These are phyloP conservation scores for Fusarium algeriense DNA, from an alignment of 2,329 filamentous ascomycete species.

Conservation along the genomic window DNA sequence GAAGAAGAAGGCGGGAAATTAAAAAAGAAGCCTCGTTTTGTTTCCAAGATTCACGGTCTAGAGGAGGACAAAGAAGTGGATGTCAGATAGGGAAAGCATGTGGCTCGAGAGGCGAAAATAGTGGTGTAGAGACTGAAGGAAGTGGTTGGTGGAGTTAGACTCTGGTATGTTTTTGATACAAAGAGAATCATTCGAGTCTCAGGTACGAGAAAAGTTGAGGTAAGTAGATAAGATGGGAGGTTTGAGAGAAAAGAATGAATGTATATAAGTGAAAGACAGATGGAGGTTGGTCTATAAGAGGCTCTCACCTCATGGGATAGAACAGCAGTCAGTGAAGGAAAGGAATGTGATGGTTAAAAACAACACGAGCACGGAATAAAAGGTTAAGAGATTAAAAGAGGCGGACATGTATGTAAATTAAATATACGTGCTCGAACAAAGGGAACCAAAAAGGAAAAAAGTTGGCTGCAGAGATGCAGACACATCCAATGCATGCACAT, in stretches of 20 bases:
- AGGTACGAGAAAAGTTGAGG: slow-evolving; percentile 6
- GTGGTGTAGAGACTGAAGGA: neutral
- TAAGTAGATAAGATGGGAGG: slow-evolving; percentile 15
- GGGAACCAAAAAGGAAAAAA: neutral
- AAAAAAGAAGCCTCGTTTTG: slow-evolving; percentile 17
- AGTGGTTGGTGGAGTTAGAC: slow-evolving; percentile 23
- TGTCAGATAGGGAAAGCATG: slow-evolving; percentile 16
- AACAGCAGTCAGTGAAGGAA: slow-evolving; percentile 1
- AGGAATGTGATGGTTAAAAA: slow-evolving; percentile 18
- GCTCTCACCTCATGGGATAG: slow-evolving; percentile 11
- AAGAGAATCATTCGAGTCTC: slow-evolving; percentile 12
- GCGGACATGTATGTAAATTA: slow-evolving; percentile 19
- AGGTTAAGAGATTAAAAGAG: neutral
- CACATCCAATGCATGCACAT: neutral
- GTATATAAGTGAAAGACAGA: slow-evolving; percentile 5
- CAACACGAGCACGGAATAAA: neutral
- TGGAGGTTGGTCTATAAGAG: slow-evolving; percentile 2
- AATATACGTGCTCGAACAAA: slow-evolving; percentile 18
- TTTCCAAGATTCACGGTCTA: slow-evolving; percentile 21
- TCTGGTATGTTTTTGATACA: slow-evolving; percentile 38
- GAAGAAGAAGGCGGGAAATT: slow-evolving; percentile 15
- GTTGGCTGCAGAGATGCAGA: slow-evolving; percentile 3
- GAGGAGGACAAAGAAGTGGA: slow-evolving; percentile 20
- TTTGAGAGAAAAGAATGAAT: slow-evolving; percentile 14
- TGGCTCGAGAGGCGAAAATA: slow-evolving; percentile 4